phyloP scores from a whole-genome alignment of 345 rosid species.

The Gossypium arboreum region DNA sequence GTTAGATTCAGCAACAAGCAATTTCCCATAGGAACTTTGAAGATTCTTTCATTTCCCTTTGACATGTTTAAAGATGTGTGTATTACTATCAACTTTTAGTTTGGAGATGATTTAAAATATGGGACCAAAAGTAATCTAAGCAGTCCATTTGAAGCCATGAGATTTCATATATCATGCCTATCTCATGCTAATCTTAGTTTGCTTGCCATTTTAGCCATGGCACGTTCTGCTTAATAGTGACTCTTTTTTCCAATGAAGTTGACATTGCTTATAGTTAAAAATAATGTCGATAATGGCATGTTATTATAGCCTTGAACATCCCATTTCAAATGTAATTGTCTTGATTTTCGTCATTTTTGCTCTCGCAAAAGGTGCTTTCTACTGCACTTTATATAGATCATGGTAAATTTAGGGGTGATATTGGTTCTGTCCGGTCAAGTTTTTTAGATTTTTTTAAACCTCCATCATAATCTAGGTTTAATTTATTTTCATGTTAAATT shows the following conservation, averaged over 20 bases:
- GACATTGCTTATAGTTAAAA: neutral
- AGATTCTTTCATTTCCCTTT: neutral
- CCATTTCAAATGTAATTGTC: neutral
- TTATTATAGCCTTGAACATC: neutral
- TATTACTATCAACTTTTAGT: neutral
- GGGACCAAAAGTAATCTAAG: neutral
- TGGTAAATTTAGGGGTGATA: too few species aligned
- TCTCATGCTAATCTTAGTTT: neutral
- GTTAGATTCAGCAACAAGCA: neutral
- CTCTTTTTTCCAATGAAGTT: neutral
- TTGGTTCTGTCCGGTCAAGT: neutral
- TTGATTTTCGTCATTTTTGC: neutral
- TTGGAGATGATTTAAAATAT: neutral
- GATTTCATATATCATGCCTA: neutral
- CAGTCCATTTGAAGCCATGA: neutral
- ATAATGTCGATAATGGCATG: neutral
- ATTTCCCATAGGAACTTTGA: neutral
- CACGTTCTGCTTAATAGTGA: neutral
- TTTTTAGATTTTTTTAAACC: too few species aligned
- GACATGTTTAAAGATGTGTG: neutral
- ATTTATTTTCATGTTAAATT: too few species aligned
- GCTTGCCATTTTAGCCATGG: neutral
- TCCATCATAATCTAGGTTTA: too few species aligned
- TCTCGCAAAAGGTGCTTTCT: too few species aligned
- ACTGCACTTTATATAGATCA: neutral